Base-by-base conservation (phyloP, 306 rosid genomes). In the Acacia crassicarpa region DNA sequence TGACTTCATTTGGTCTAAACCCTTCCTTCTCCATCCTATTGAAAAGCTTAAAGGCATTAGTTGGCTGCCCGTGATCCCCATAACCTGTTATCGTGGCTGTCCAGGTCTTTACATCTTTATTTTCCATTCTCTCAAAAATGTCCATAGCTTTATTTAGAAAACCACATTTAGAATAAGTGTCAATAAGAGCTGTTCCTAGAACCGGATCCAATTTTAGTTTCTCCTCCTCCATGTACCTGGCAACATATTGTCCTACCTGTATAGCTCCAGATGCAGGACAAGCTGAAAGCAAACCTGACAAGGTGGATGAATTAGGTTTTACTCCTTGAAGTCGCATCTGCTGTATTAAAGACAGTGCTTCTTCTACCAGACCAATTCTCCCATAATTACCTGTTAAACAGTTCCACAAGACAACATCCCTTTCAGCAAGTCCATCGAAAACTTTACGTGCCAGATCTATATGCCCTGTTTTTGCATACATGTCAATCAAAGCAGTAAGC, bases 161-260 rank as follows among this genome's bases (percentile, higher is more conserved):
- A 75, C 97, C 97, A 45, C 91, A 89, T 85, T 92, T 92, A 77
- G 86, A 86, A 83, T 88, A 89, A 89, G 86, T 87, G 81, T 88
- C 90, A 80, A 93, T 86, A 73, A 93, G 86, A 56, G 91, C 89
- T 3, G 94, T 93, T 78, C 95, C 95, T n/a, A 93, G 91, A 86
- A 89, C 89, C 4, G 74, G 87, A 83, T 91, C 90, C 80, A 88
- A 58, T n/a, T 75, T 81, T 72, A 89, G 74, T 56, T 78, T 78
- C 78, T 89, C 91, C 80, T 89, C 88, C 76, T 89, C 87, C 54
- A 88, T 80, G 78, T 87, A 84, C 61, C 83, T 70, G 35, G 77
- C 71, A 14, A 92, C 27, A 54, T 82, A 78, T 41, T 51, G 80
- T 67, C 91, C 87, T 43, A 84, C 44, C 15, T 69, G 88, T n/a